These are phyloP conservation scores for Cadophora sp. DNA, from an alignment of 2,329 filamentous ascomycete species.

Conservation along the genomic window DNA sequence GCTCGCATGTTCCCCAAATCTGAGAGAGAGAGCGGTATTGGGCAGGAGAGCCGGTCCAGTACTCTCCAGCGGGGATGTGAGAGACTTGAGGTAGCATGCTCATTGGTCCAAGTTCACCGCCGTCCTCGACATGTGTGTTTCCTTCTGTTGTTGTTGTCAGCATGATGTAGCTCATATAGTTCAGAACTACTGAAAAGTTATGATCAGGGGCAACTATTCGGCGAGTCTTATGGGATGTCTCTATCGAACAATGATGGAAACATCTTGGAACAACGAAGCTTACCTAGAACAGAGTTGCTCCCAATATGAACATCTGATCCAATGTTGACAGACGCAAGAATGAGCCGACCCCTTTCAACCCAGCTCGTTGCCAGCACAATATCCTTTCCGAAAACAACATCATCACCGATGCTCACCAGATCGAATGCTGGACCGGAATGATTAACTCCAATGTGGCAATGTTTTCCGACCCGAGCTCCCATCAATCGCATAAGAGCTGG, in stretches of 20 bases:
- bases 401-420: conserved; percentile 15
- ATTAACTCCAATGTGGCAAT: conserved; percentile 18
- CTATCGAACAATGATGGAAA: too few relatives aligned
- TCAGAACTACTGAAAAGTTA: background rate
- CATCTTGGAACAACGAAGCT: background rate
- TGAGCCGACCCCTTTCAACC: conserved; percentile 16
- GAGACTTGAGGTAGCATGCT: conserved; percentile 18
- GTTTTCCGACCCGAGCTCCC: conserved; percentile 12
- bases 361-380: conserved; percentile 3
- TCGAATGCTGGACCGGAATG: conserved; percentile 9
- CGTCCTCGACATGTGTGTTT: conserved; percentile 7
- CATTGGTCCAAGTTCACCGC: conserved; percentile 18
- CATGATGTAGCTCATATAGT: background rate
- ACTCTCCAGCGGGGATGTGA: conserved; percentile 9
- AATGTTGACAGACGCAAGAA: conserved; percentile 12
- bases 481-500: conserved; percentile 21
- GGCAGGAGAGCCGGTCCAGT: conserved; percentile 21
- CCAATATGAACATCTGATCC: conserved; percentile 5
- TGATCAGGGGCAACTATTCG: too few relatives aligned
- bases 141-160: conserved; percentile 9
- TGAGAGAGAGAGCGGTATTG: background rate
- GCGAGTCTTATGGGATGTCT: too few relatives aligned
- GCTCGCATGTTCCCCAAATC: conserved; percentile 10
- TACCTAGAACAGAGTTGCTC: conserved; percentile 19
- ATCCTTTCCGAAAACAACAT: conserved; percentile 15